Evolutionary conservation across 1,284 basidiomycete genomes (phyloP), one percentile per base, ranked within the genome.

Genomic region (Sphaerobolus stellatus): DNA sequence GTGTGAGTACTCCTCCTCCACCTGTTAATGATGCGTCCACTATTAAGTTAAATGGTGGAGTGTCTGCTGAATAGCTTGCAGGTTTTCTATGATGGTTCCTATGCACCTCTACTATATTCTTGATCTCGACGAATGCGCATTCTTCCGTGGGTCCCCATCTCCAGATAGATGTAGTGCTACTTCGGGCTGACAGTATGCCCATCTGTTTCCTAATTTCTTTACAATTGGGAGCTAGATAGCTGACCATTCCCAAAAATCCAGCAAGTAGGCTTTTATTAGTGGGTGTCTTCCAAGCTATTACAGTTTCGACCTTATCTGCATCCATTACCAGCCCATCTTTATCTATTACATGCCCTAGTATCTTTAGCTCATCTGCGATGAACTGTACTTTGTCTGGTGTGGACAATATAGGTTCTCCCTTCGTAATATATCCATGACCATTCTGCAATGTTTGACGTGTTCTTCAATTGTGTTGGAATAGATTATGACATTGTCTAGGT

Each of bases 401-500:
- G 28, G 65, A 58, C 18, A 48, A 57, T 59, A 69, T 0, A 70
- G 61, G 13, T 58, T 53, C n/a, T 68, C 62, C 5, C 48, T 8
- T 0, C 54, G 25, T 2, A 71, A 56, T 0, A 63, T 56, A 5
- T 64, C 61, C 5, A 70, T 55, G 0, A 71, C 61, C 3, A 57
- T 52, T 11, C 56, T 56, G 2, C 68, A 50, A 40, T 68, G 66
- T 16, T 59, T 11, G 4, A 69, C 20, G 57, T 75, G 71, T 14
- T 69, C 63, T 6, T 63, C 56, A 0, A 60, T 14, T 0, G 59
- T 59, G 20, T 65, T 52, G 3, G 62, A 66, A 44, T 62, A 71
- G 38, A 61, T 64, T 1, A 74, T 58, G 2, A 75, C 68, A 27
- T 76, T 64, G 52, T 75, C 66, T 2, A 71, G 56, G 48, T 70